Percentiles rank a stretch among this genome's conserved stretches.
Evolutionary conservation across 768 basidiomycete genomes (phyloP).

Genomic region (Boletellus emodensis): DNA sequence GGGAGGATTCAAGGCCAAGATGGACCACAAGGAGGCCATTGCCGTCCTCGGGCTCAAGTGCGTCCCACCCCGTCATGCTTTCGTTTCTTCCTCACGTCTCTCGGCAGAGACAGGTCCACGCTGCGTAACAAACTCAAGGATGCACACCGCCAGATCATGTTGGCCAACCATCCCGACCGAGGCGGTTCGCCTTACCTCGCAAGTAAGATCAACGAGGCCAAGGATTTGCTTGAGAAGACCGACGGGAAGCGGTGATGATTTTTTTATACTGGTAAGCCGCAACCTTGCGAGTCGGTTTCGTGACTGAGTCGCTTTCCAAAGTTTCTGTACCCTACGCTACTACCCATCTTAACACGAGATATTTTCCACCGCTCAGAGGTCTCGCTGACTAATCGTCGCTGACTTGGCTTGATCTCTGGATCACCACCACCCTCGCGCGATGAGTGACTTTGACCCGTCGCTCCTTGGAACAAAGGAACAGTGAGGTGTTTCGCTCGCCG

Average conservation of each 20-base stretch:
- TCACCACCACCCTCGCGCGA: constrained; percentile 1
- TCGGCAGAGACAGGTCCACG: constrained; percentile 69
- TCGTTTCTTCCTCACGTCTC: not conserved
- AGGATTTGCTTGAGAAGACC: constrained; percentile 84
- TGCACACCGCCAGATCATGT: constrained; percentile 95
- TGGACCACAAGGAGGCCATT: constrained; percentile 94
- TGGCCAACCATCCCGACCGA: constrained; percentile 97
- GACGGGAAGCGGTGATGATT: constrained; percentile 43
- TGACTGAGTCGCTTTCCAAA: constrained; percentile 2
- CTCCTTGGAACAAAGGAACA: constrained; percentile 76
- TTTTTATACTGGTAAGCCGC: constrained; percentile 9
- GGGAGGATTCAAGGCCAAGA: constrained; percentile 93
- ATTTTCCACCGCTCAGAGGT: constrained; percentile 8
- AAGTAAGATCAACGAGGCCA: constrained; percentile 98
- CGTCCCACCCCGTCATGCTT: constrained; percentile 30
- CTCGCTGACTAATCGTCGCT: not conserved
- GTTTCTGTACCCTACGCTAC: constrained; percentile 21
- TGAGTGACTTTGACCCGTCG: constrained; percentile 57
- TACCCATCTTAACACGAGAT: constrained; percentile 16
- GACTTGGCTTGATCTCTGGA: constrained; percentile 13
- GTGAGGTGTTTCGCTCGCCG: constrained; percentile 41
- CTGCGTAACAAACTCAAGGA: constrained; percentile 85
- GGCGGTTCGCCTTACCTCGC: constrained; percentile 98
- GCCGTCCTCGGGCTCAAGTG: constrained; percentile 90
- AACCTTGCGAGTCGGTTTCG: not conserved